Conservation (phyloP, 1,284 basidiomycete genomes). For the Cryptococcus sp. region DNA sequence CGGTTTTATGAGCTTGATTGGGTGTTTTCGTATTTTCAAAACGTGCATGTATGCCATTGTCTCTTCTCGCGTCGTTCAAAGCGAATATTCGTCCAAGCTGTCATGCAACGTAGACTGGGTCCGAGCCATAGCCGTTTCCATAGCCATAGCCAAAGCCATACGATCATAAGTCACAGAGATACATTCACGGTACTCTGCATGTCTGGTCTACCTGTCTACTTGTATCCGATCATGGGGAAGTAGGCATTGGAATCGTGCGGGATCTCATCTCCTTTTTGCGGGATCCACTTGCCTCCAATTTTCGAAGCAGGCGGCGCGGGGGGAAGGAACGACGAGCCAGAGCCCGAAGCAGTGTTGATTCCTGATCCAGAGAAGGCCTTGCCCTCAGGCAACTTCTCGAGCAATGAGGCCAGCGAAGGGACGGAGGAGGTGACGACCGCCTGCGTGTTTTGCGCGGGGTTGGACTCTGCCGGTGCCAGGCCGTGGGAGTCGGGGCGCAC, state of each 20-base stretch:
- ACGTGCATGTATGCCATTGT: neutral
- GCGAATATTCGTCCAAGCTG: no score
- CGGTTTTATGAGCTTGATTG: constrained; percentile 29
- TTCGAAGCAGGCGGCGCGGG: constrained; percentile 64
- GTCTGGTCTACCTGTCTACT: constrained; percentile 55
- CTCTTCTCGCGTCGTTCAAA: no score
- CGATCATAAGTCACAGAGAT: no score
- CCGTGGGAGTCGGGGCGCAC: constrained; percentile 27
- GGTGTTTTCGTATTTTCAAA: constrained; percentile 47
- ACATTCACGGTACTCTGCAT: no score
- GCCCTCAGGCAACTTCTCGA: constrained; percentile 65
- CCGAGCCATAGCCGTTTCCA: no score
- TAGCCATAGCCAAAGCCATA: no score
- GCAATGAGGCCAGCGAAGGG: constrained; percentile 59
- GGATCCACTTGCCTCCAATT: constrained; percentile 64
- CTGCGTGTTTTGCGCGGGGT: constrained; percentile 57
- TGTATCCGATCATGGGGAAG: constrained; percentile 81
- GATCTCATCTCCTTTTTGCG: constrained; percentile 66
- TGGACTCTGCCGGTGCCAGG: constrained; percentile 56
- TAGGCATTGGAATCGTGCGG: constrained; percentile 76
- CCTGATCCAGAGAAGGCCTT: constrained; percentile 61
- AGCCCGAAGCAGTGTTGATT: constrained; percentile 61
- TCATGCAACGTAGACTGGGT: no score
- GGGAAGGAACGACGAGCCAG: constrained; percentile 64
- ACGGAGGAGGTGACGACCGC: constrained; percentile 59